These are phyloP conservation scores for Chalara sp. DNA, from an alignment of 2,329 filamentous ascomycete genomes.

Conservation along the genomic window DNA sequence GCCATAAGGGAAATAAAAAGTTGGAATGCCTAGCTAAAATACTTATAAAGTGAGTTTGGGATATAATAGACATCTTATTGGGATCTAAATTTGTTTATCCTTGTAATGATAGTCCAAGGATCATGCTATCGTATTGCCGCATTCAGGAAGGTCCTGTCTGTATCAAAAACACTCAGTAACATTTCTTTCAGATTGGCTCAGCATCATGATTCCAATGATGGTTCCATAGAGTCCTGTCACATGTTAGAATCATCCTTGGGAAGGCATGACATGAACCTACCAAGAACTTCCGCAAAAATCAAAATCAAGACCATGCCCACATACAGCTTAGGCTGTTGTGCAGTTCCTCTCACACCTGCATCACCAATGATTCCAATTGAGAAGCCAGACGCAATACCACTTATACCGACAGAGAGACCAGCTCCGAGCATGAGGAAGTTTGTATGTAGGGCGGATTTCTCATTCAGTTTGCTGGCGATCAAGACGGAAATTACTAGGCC, in stretches of 20 bases:
- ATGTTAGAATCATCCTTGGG: too few relatives aligned
- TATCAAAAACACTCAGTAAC: not conserved
- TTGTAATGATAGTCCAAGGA: too few relatives aligned
- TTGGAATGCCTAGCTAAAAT: too few relatives aligned
- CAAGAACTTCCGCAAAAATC: constrained; percentile 76
- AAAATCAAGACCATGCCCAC: constrained; percentile 75
- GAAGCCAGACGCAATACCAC: constrained; percentile 67
- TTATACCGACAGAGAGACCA: constrained; percentile 70
- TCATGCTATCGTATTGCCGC: too few relatives aligned
- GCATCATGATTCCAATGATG: not conserved
- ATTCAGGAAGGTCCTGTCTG: constrained; percentile 24
- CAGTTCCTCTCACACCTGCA: constrained; percentile 76
- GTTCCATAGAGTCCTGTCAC: not conserved
- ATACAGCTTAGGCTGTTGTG: constrained; percentile 59
- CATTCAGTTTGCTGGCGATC: constrained; percentile 68
- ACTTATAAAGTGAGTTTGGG: too few relatives aligned
- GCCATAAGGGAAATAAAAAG: constrained; percentile 11
- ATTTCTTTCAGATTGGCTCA: not conserved
- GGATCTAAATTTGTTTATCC: too few relatives aligned
- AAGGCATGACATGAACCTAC: constrained; percentile 36
- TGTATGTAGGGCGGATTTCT: constrained; percentile 65
- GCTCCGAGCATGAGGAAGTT: constrained; percentile 78
- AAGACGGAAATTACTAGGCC: constrained; percentile 79
- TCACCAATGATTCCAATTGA: constrained; percentile 82
- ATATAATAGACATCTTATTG: too few relatives aligned